A percentile compares a stretch with the other conserved stretches of the same genome.
These are phyloP conservation scores for Aegle marmelos DNA, from an alignment of 345 rosid species.

Conservation along the genomic window DNA sequence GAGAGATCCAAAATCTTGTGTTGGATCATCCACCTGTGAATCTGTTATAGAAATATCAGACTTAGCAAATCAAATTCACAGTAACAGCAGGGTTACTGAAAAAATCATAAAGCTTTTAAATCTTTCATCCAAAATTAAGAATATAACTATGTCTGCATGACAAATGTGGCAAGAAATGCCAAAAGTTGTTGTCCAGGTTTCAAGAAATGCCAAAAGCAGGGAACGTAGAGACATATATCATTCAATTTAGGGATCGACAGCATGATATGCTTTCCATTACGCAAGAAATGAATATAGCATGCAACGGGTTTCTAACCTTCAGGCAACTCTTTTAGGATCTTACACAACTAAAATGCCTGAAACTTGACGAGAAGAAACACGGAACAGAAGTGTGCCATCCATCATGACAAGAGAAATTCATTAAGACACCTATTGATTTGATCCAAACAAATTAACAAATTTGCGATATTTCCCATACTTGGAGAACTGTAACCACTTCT, in stretches of 20 bases:
- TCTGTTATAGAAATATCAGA: slow-evolving; percentile 5
- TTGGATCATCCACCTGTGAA: slow-evolving; percentile 7
- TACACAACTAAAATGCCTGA: neutral
- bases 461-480: neutral
- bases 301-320: neutral
- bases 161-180: neutral
- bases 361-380: neutral
- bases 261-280: neutral
- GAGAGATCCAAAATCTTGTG: slow-evolving; percentile 10
- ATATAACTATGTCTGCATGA: neutral
- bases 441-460: neutral
- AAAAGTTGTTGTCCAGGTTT: neutral
- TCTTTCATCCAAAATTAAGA: neutral
- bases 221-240: neutral
- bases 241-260: neutral
- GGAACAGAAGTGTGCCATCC: neutral
- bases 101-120: neutral
- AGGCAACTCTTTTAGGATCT: neutral
- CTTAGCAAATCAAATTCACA: neutral
- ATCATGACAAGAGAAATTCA: neutral
- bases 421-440: neutral
- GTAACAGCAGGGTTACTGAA: neutral
- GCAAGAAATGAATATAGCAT: neutral
- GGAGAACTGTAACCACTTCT: neutral
- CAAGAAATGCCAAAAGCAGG: neutral